phyloP scores from a whole-genome alignment of 441 rosid species.

The Gossypium schwendimanii region DNA sequence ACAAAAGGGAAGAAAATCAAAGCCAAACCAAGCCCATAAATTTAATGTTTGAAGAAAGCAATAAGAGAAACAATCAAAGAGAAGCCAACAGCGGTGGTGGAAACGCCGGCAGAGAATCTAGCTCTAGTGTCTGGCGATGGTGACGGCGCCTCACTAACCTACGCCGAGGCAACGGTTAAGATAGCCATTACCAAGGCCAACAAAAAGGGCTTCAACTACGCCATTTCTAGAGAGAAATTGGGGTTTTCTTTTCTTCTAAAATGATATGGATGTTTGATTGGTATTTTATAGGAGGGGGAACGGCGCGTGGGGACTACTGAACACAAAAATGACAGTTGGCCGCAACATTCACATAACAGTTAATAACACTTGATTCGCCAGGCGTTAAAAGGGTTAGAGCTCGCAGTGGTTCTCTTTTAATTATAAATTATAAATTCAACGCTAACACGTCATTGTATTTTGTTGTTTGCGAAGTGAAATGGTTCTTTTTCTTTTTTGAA shows the following conservation, averaged over 20 bases:
- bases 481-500: no score
- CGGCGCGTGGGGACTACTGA: conserved; percentile 15
- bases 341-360: conserved; percentile 28
- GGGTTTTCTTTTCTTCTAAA: not conserved
- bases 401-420: no score
- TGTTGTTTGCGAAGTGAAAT: not conserved
- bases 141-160: conserved; percentile 21
- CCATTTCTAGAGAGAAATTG: conserved; percentile 12
- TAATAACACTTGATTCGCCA: not conserved
- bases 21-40: not conserved
- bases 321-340: conserved; percentile 4
- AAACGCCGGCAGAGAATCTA: conserved; percentile 16
- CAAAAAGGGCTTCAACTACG: conserved; percentile 11
- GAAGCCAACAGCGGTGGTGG: conserved; percentile 15
- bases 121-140: conserved; percentile 22
- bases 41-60: conserved; percentile 22
- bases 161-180: conserved; percentile 23
- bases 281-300: conserved; percentile 7
- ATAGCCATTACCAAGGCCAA: conserved; percentile 14
- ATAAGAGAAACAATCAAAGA: conserved; percentile 21
- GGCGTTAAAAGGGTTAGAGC: no score
- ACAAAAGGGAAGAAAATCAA: not conserved
- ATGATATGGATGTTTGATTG: not conserved
- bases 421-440: no score
- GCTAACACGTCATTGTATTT: not conserved